Evolutionary conservation across 106 monocot species (phyloP), one percentile per base, ranked within the genome.

Genomic region (Dendrobium chrysotoxum): DNA sequence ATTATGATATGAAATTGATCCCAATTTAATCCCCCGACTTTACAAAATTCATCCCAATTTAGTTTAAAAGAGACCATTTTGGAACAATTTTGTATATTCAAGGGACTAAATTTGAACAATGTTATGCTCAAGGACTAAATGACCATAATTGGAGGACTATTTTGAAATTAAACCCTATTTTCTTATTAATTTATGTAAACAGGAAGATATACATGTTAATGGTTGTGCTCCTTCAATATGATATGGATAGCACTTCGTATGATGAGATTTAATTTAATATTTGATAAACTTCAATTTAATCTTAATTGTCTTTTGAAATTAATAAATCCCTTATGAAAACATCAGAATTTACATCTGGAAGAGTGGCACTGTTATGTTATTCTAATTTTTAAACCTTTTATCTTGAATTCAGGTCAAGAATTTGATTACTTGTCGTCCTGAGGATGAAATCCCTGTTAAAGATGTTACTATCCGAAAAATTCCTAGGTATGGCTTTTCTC

Each of bases 401-500:
- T 77, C 39, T 83, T 88, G 28, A 13, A 78, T 88, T 79, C 88
- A 95, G 99, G 99, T 95, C 46, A 99, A 99, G 86, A 99, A 99
- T 83, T 81, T 99, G 87, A 84, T 99, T 21, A 93, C 99, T 74
- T 95, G 89, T 82, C 89, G 88, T 66, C 86, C 93, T 61, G 99
- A 99, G 84, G 95, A 99, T 81, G 91, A 93, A 81, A 82, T 95
- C 35, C 99, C 95, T 67, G 78, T 99, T 78, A 93, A 88, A 81
- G 90, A 91, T 89, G 91, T 89, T 80, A 95, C 99, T 7, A 95
- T 99, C 75, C 88, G 99, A 85, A 99, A 87, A 89, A 99, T 95
- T 87, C 95, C 93, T 30, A 89, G 99, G 99, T 88, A 88, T 79
- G 68, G 12, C 39, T 79, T 75, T 53, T 77, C 44, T 78, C 21